Conservation (phyloP, 345 rosid species). For the Clausena lansium region DNA sequence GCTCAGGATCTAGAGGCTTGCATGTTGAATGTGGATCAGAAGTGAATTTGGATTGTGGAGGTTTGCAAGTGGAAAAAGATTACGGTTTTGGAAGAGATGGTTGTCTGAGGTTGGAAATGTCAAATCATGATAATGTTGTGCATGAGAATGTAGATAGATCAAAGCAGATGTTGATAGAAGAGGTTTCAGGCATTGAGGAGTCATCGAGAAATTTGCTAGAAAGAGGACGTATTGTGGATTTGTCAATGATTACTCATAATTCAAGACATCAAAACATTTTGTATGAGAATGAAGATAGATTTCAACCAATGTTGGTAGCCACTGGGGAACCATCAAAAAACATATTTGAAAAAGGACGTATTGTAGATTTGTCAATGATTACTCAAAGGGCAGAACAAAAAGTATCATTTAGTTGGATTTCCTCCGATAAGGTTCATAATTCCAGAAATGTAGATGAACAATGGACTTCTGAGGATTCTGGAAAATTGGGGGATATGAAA, state of each 20-base stretch:
- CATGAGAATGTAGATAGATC: slow-evolving; percentile 8
- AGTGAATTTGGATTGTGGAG: slow-evolving; percentile 12
- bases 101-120: background rate
- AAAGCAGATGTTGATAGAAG: slow-evolving; percentile 9
- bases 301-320: slow-evolving; percentile 4
- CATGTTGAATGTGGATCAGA: slow-evolving; percentile 8
- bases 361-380: slow-evolving; percentile 19
- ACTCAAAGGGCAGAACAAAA: background rate
- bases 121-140: background rate
- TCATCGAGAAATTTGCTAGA: background rate
- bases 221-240: slow-evolving; percentile 14
- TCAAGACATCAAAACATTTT: slow-evolving; percentile 1
- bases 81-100: slow-evolving; percentile 12
- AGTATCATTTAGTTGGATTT: slow-evolving; percentile 3
- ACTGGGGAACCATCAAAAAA: slow-evolving; percentile 18
- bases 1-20: slow-evolving; percentile 10
- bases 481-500: background rate
- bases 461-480: slow-evolving; percentile 18
- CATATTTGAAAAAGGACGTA: slow-evolving; percentile 1
- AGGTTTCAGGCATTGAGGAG: slow-evolving; percentile 16
- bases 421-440: slow-evolving; percentile 11
- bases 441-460: slow-evolving; percentile 12
- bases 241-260: slow-evolving; percentile 2
- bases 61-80: slow-evolving; percentile 3
- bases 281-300: slow-evolving; percentile 11